Percentiles rank a stretch among this genome's conserved stretches.
Conservation (phyloP, 148 eudicot genomes). For the Rheum nobile region DNA sequence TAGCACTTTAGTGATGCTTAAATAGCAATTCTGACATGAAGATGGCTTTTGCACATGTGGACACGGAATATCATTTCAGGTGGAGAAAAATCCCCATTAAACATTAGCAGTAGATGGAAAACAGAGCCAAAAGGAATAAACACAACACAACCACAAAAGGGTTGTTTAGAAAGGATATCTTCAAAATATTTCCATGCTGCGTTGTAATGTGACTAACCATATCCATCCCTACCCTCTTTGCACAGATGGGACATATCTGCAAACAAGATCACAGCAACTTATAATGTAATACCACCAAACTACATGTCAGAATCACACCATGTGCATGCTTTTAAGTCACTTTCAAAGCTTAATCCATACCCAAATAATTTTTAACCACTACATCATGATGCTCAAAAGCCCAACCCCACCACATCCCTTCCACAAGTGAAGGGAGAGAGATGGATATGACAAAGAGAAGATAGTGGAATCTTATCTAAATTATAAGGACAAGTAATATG, state of each 20-base stretch:
- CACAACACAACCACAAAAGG: background rate
- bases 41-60: background rate
- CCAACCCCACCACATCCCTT: conserved; percentile 4
- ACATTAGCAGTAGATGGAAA: background rate
- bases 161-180: conserved; percentile 64
- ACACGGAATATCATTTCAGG: background rate
- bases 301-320: background rate
- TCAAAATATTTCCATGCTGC: conserved; percentile 80
- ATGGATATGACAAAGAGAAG: background rate
- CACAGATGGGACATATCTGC: conserved; percentile 91
- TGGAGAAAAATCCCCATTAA: background rate
- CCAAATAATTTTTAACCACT: background rate
- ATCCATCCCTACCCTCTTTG: conserved; percentile 69
- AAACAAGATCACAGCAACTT: conserved; percentile 13
- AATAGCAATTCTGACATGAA: background rate
- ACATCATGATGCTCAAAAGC: background rate
- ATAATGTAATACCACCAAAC: background rate
- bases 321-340: background rate
- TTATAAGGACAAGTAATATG: background rate
- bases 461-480: background rate
- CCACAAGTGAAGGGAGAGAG: background rate
- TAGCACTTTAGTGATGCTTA: background rate
- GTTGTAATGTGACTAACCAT: conserved; percentile 72
- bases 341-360: background rate
- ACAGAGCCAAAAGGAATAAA: background rate